Evolutionary conservation across 139 green algal genomes (phyloP), one percentile per base, ranked within the genome.

Genomic region (Chlorella sorokiniana): DNA sequence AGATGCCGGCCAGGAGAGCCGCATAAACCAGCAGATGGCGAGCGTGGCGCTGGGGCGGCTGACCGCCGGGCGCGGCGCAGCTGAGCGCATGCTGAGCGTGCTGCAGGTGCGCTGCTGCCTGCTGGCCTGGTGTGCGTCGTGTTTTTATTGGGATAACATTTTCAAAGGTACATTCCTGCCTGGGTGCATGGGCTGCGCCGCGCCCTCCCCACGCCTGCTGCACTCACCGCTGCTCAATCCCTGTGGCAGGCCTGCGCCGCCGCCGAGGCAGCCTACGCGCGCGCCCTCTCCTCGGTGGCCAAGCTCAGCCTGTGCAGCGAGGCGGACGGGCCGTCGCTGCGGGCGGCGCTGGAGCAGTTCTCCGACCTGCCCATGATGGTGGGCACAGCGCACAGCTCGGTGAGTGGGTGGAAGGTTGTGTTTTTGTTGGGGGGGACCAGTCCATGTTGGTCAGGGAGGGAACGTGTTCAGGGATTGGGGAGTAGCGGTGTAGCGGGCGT

Each of bases 11-110:
- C 54, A 91, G 78, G 88, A 91, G 69, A 86, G 79, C 76, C 38
- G 65, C 41, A 83, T 91, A 45, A 91, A 91, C 69, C 62, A 82
- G 14, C 71, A 84, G 38, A 84, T 92, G 70, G 85, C 84, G 35
- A 48, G 20, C 20, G 52, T 90, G 10, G 84, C 89, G 70, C 77
- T 82, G 56, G 63, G 61, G 9, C 76, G 88, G 52, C 54, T 92
- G 75, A 69, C 85, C 25, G 85, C 69, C 51, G 80, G 74, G 23
- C 78, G 83, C n/a, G 25, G 59, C 1, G 69, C 79, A 29, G 52
- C 84, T 9, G 88, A 92, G 79, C 81, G 73, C 42, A 72, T 86
- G 51, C 75, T 92, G 31, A 83, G 81, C 22, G 84, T 89, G 37
- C 87, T 91, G 65, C 86, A 88, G 79, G 86, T 86, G 48, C 6